phyloP scores from a whole-genome alignment of 768 basidiomycete genomes.

The Lactarius tabidus region DNA sequence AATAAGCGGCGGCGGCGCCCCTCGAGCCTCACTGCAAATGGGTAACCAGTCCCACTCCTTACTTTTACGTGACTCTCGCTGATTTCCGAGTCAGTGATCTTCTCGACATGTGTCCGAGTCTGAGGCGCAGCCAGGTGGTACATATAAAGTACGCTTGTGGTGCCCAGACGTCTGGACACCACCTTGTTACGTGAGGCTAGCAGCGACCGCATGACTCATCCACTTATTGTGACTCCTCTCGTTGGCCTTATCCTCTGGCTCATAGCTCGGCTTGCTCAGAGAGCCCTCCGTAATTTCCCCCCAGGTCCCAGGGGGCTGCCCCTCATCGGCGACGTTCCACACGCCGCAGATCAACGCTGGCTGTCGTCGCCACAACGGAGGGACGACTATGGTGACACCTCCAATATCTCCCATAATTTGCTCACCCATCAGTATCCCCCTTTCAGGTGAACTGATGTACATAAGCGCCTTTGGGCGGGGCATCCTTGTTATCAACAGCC shows the following conservation, averaged over 20 bases:
- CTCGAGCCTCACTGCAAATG: too few relatives aligned
- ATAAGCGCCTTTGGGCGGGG: neutral
- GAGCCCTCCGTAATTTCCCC: neutral
- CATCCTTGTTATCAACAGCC: neutral
- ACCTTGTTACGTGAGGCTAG: too few relatives aligned
- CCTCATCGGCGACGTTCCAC: neutral
- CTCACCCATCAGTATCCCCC: neutral
- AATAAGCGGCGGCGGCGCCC: too few relatives aligned
- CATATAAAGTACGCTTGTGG: too few relatives aligned
- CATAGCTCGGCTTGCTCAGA: neutral
- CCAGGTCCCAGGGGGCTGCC: neutral
- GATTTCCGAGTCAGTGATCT: too few relatives aligned
- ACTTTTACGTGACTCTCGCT: too few relatives aligned
- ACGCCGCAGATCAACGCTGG: neutral
- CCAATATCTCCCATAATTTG: neutral
- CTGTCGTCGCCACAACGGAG: neutral
- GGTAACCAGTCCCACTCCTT: too few relatives aligned
- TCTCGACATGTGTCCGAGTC: too few relatives aligned
- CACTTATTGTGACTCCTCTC: neutral
- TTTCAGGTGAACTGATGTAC: neutral
- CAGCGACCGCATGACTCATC: neutral
- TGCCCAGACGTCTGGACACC: too few relatives aligned
- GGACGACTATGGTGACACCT: neutral
- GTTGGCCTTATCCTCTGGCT: neutral
- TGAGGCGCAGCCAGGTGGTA: too few relatives aligned